Evolutionary conservation across 345 rosid genomes (phyloP).

Genomic region (Arabis alpina): DNA sequence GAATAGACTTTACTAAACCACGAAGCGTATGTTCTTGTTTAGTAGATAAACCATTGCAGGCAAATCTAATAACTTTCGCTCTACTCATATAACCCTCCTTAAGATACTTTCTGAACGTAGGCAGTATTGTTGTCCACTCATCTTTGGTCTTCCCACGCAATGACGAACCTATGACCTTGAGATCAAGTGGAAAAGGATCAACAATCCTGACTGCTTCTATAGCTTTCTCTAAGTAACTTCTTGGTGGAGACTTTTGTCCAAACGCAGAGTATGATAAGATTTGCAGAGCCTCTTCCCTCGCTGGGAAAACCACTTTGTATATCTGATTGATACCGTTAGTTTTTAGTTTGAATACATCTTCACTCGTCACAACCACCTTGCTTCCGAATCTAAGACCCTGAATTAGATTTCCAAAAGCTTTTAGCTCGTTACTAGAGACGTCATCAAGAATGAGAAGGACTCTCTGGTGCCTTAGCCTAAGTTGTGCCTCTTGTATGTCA

Average conservation of each 20-base stretch:
- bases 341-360: background rate
- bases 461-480: constrained; percentile 18
- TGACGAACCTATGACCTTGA: constrained; percentile 13
- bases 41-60: background rate
- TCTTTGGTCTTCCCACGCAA: constrained; percentile 23
- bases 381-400: constrained; percentile 20
- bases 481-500: background rate
- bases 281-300: constrained; percentile 15
- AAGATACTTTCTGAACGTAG: background rate
- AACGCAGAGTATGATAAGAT: constrained; percentile 30
- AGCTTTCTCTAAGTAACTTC: constrained; percentile 12
- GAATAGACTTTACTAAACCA: background rate
- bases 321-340: background rate
- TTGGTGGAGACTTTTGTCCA: constrained; percentile 31
- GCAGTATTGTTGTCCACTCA: background rate
- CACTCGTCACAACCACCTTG: constrained; percentile 10
- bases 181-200: constrained; percentile 21
- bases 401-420: constrained; percentile 2
- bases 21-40: background rate
- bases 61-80: background rate
- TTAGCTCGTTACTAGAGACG: background rate
- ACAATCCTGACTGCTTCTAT: background rate
- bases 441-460: constrained; percentile 29
- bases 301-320: constrained; percentile 16
- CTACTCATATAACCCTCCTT: background rate